Percentiles rank a stretch among this genome's conserved stretches.
Evolutionary conservation across 345 rosid species (phyloP).

Genomic region (Clausena lansium): DNA sequence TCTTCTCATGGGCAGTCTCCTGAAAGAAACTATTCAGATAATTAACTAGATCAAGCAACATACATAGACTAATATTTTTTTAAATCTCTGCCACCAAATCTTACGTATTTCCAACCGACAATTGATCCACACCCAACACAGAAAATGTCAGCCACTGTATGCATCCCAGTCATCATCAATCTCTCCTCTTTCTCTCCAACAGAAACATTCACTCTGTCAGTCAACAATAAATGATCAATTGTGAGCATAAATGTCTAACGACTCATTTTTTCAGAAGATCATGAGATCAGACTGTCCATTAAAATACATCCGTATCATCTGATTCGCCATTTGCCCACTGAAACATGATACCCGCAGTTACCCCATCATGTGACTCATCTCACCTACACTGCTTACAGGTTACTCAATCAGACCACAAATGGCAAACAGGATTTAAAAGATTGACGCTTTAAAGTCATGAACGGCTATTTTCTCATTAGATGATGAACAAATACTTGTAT

Average conservation of each 20-base stretch:
- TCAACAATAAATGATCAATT: slow-evolving; percentile 12
- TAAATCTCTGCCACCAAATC: slow-evolving; percentile 19
- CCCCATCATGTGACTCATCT: neutral
- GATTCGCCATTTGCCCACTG: neutral
- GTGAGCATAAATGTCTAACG: slow-evolving; percentile 2
- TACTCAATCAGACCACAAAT: slow-evolving; percentile 2
- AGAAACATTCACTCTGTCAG: slow-evolving; percentile 73
- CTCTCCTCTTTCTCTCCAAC: slow-evolving; percentile 78
- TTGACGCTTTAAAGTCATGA: slow-evolving; percentile 8
- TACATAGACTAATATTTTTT: slow-evolving; percentile 8
- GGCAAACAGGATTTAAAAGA: slow-evolving; percentile 1
- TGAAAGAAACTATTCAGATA: slow-evolving; percentile 41
- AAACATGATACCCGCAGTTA: slow-evolving; percentile 2
- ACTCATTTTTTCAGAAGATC: slow-evolving; percentile 13
- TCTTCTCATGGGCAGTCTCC: slow-evolving; percentile 86
- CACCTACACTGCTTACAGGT: neutral
- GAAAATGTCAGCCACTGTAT: slow-evolving; percentile 88
- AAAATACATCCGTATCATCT: slow-evolving; percentile 3
- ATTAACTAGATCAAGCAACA: slow-evolving; percentile 20
- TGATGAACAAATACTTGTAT: neutral
- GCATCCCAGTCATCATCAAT: slow-evolving; percentile 82
- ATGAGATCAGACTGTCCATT: neutral
- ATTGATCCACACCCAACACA: slow-evolving; percentile 96
- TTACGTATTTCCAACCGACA: slow-evolving; percentile 98
- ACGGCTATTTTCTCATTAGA: neutral